Evolutionary conservation across 306 rosid genomes (phyloP).

Genomic region (Pterocarpus santalinus): DNA sequence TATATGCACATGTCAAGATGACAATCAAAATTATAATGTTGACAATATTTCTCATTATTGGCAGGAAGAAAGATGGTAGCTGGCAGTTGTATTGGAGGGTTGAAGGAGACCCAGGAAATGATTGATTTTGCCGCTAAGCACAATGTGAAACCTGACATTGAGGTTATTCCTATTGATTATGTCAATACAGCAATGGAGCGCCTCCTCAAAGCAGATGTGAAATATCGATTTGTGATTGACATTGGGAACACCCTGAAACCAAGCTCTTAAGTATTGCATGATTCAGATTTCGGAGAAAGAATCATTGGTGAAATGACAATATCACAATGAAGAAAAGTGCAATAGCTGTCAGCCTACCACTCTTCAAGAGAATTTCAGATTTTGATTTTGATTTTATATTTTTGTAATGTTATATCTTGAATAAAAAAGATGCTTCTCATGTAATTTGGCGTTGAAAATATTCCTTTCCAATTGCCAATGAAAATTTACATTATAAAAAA

Average conservation of each 20-base stretch:
- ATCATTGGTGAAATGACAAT: no score
- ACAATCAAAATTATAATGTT: neutral
- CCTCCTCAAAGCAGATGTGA: conserved; percentile 53
- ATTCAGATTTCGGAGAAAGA: neutral
- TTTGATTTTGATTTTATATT: neutral
- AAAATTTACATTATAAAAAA: neutral
- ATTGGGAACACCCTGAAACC: conserved; percentile 45
- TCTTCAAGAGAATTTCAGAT: neutral
- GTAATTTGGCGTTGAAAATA: neutral
- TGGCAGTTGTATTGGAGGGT: conserved; percentile 49
- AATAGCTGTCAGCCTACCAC: neutral
- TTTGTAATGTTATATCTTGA: neutral
- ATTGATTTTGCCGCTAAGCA: conserved; percentile 57
- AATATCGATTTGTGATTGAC: conserved; percentile 63
- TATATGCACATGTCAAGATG: neutral
- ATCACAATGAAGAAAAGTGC: no score
- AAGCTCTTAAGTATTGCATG: neutral
- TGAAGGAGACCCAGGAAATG: conserved; percentile 61
- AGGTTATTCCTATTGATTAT: conserved; percentile 56
- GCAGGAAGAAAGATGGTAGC: conserved; percentile 53
- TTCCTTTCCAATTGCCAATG: neutral
- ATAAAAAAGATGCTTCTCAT: neutral
- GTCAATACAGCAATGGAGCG: conserved; percentile 61
- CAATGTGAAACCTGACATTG: conserved; percentile 51
- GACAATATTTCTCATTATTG: neutral